Conservation (phyloP, 2,329 filamentous ascomycete genomes). For the Fusarium chuoi region DNA sequence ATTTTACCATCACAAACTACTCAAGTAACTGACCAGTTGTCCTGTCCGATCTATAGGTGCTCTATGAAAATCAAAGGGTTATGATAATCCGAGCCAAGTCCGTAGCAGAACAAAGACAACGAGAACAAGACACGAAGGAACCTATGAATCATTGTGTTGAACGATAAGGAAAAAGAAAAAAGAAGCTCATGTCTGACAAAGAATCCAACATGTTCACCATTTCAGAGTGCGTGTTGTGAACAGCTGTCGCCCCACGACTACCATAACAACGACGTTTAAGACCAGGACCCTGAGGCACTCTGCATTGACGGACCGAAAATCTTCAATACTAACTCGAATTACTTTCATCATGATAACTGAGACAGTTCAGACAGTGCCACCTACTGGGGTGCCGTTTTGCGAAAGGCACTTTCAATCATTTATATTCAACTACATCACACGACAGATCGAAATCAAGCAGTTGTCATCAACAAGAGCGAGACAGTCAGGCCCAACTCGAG, state of each 20-base stretch:
- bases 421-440: neutral
- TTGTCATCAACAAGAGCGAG: neutral
- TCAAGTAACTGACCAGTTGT: accelerated
- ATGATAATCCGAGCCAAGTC: neutral
- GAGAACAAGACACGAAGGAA: too few relatives aligned
- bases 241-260: neutral
- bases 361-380: neutral
- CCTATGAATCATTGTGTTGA: neutral
- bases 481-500: neutral
- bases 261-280: neutral
- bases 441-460: neutral
- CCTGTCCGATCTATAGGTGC: too few relatives aligned
- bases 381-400: constrained; percentile 2
- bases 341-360: neutral
- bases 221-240: neutral
- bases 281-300: neutral
- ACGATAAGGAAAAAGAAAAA: neutral
- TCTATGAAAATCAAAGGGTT: neutral
- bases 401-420: constrained; percentile 7
- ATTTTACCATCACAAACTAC: accelerated
- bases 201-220: neutral
- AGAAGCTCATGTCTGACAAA: neutral
- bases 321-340: too few relatives aligned
- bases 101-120: neutral
- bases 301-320: neutral